These are phyloP conservation scores for Candida neerlandica DNA, from an alignment of 1,139 yeast species.

Conservation along the genomic window DNA sequence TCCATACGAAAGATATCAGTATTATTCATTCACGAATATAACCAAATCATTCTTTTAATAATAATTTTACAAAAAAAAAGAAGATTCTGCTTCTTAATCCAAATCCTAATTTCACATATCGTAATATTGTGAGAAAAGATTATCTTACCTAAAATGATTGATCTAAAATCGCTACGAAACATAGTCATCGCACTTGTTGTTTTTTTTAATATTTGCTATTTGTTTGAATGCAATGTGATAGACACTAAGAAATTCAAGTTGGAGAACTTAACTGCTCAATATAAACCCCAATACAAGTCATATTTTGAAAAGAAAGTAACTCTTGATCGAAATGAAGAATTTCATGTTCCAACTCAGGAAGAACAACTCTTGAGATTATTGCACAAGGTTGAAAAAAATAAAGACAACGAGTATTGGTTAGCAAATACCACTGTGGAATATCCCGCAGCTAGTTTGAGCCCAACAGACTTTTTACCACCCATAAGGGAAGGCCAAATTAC, in stretches of 20 bases:
- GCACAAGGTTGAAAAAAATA: slow-evolving; percentile 22
- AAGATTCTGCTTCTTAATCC: not conserved
- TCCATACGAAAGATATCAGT: too few species aligned
- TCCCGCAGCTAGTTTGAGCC: slow-evolving; percentile 23
- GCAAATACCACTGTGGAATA: slow-evolving; percentile 28
- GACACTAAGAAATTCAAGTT: slow-evolving; percentile 23
- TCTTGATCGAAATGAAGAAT: slow-evolving; percentile 14
- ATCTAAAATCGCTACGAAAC: slow-evolving; percentile 22
- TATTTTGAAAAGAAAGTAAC: slow-evolving; percentile 20
- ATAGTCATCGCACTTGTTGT: slow-evolving; percentile 24
- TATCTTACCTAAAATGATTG: slow-evolving; percentile 17
- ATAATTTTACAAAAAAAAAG: too few species aligned
- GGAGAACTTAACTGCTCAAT: slow-evolving; percentile 20
- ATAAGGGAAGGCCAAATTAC: slow-evolving; percentile 16
- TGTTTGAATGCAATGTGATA: slow-evolving; percentile 22
- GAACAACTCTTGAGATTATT: slow-evolving; percentile 30
- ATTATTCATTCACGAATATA: too few species aligned
- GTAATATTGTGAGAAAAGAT: not conserved
- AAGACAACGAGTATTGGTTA: slow-evolving; percentile 32
- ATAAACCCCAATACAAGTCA: not conserved
- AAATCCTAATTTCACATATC: not conserved
- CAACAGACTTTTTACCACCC: slow-evolving; percentile 24
- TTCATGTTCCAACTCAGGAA: slow-evolving; percentile 20
- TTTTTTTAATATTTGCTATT: slow-evolving; percentile 26
- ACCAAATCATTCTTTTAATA: too few species aligned